Base-by-base conservation (phyloP, 345 rosid species). In the Populus deltoides region DNA sequence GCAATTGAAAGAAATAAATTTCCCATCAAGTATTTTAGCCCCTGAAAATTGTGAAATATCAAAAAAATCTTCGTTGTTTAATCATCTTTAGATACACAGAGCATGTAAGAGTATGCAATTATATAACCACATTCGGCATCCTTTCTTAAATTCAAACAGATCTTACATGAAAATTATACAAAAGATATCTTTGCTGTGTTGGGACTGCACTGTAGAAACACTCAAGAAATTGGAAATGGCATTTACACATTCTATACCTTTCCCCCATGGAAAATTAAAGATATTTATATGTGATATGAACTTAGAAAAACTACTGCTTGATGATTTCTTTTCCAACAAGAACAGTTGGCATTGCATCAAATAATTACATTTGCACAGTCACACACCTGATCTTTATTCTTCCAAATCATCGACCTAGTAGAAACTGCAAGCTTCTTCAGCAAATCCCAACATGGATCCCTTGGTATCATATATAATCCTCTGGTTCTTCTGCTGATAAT, bases 401-500 rank as follows among this genome's bases (percentile, higher is more conserved):
- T 4, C 11, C 27, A 47, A 63, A 33, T 66, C 25, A 31, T 71
- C 35, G 70, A 39, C 47, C 80, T 74, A 87, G n/a, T 75, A 25
- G 85, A 89, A 88, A 79, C 86, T 86, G 89, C 99, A 95, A 80
- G 85, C 79, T 90, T 95, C 98, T 78, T 73, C 81, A 38, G 92
- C 96, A 81, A 93, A 85, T 72, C 96, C 99, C 75, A 91, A 57
- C 88, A 73, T 88, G 36, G 91, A 90, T 66, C 75, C 85, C 78
- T 85, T 88, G 7, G 90, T 92, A 78, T 95, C 93, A 86, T 95
- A 94, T 18, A 93, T 72, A 31, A 90, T 85, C 90, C 98, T 94
- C 74, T 89, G 94, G 86, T 93, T 94, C 71, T 83, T 90, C 90
- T 94, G 97, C 83, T 94, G 98, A 79, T 90, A 90, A 81, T 94